phyloP scores from a whole-genome alignment of 345 rosid genomes.

The Aurinia saxatilis region DNA sequence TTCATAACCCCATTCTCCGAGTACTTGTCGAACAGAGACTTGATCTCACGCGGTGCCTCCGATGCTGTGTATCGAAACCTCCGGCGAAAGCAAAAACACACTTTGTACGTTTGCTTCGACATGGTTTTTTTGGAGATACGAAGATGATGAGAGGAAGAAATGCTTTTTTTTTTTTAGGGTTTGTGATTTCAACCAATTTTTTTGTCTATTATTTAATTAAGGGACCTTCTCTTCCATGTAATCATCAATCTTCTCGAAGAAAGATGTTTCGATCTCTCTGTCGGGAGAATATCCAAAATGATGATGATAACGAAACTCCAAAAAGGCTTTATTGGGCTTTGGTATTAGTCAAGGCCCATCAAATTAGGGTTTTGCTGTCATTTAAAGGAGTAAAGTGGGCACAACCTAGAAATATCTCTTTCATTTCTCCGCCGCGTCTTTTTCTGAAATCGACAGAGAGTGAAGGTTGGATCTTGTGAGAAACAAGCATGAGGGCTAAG shows the following conservation, averaged over 20 bases:
- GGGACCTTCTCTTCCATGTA: background rate
- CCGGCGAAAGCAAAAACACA: conserved; percentile 60
- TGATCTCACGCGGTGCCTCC: conserved; percentile 53
- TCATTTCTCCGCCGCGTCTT: conserved; percentile 13
- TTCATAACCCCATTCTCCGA: conserved; percentile 54
- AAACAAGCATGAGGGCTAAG: conserved; percentile 25
- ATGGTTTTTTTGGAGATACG: conserved; percentile 10
- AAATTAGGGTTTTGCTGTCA: conserved; percentile 6
- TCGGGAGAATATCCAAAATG: background rate
- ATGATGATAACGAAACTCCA: background rate
- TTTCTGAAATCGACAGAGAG: background rate
- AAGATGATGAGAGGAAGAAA: background rate
- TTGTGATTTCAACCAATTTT: background rate
- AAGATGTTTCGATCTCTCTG: background rate
- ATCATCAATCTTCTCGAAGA: background rate
- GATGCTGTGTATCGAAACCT: conserved; percentile 46
- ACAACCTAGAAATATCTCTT: rapidly evolving
- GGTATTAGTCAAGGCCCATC: conserved; percentile 4
- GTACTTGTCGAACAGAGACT: conserved; percentile 36
- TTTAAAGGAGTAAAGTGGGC: conserved; percentile 5
- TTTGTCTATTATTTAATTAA: background rate
- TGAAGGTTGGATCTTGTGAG: background rate
- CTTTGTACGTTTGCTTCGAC: conserved; percentile 49
- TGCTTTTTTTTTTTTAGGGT: background rate
- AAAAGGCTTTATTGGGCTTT: conserved; percentile 12